phyloP scores from a whole-genome alignment of 1,284 basidiomycete species.

The Athelia psychrophila region DNA sequence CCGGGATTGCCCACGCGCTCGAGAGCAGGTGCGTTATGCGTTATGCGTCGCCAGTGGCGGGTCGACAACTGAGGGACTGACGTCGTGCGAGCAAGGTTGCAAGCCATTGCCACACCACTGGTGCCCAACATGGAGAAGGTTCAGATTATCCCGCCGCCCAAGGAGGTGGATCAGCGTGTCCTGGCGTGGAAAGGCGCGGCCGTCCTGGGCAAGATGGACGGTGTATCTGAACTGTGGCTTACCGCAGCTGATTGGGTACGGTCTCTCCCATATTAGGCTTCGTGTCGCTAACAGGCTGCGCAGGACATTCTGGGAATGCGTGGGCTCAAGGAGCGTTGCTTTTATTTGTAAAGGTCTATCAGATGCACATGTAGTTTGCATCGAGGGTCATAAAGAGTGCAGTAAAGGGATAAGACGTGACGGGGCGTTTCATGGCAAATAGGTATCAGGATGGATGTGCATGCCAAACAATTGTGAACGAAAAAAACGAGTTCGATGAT shows the following conservation, averaged over 20 bases:
- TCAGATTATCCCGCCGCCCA: constrained; percentile 87
- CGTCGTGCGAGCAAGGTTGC: constrained; percentile 47
- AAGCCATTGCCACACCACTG: constrained; percentile 82
- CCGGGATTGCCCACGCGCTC: constrained; percentile 75
- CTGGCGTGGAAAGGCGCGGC: constrained; percentile 95
- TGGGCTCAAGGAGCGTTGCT: constrained; percentile 77
- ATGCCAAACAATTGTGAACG: too few species aligned
- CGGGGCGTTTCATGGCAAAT: too few species aligned
- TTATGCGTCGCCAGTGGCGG: constrained; percentile 6
- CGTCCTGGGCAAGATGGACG: constrained; percentile 92
- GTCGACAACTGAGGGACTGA: constrained; percentile 8
- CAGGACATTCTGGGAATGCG: constrained; percentile 79
- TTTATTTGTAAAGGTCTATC: constrained; percentile 47
- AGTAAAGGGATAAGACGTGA: constrained; percentile 1
- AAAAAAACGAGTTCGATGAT: too few species aligned
- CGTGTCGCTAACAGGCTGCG: constrained; percentile 11
- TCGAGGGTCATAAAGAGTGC: neutral
- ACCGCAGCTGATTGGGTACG: constrained; percentile 84
- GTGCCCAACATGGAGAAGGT: constrained; percentile 81
- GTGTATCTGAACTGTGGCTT: constrained; percentile 88
- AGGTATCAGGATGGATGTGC: too few species aligned
- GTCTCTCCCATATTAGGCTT: constrained; percentile 13
- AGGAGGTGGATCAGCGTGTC: constrained; percentile 88
- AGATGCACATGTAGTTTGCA: neutral
- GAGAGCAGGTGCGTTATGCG: constrained; percentile 63